phyloP scores from a whole-genome alignment of 2,329 filamentous ascomycete genomes.

The Fusarium sterilihyphosum region DNA sequence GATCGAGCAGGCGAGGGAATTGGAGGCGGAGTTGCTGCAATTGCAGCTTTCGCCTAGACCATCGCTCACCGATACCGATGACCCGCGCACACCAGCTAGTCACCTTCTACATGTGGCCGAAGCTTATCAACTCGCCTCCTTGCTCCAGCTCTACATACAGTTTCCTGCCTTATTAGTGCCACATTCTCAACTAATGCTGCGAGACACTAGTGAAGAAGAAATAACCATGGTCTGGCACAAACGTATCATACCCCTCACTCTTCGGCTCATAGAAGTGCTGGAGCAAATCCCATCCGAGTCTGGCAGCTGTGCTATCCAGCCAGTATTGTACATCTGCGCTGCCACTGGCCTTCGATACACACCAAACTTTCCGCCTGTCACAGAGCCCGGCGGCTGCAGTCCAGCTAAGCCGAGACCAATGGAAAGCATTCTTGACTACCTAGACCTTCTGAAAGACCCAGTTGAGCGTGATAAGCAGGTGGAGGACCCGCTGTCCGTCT shows the following conservation, averaged over 20 bases:
- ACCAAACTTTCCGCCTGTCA: fast-evolving
- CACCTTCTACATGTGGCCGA: background rate
- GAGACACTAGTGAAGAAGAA: fast-evolving
- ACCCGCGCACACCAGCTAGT: background rate
- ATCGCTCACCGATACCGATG: background rate
- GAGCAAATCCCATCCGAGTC: background rate
- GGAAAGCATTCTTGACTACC: background rate
- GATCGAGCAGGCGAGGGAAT: background rate
- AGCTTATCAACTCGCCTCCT: background rate
- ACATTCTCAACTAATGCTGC: fast-evolving
- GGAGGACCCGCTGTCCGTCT: background rate
- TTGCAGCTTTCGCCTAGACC: background rate
- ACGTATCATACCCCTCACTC: background rate
- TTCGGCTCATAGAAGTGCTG: background rate
- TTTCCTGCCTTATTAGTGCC: background rate
- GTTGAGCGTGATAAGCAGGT: background rate
- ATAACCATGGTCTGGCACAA: background rate
- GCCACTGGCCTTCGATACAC: background rate
- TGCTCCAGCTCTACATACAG: background rate
- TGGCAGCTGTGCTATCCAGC: background rate
- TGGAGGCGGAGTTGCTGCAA: background rate
- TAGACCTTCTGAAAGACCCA: background rate
- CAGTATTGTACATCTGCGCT: background rate
- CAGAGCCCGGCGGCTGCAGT: fast-evolving
- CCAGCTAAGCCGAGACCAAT: background rate